Percentiles rank a stretch among this genome's conserved stretches.
These are phyloP conservation scores for Candida insectalens DNA, from an alignment of 805 yeast genomes.

Conservation along the genomic window DNA sequence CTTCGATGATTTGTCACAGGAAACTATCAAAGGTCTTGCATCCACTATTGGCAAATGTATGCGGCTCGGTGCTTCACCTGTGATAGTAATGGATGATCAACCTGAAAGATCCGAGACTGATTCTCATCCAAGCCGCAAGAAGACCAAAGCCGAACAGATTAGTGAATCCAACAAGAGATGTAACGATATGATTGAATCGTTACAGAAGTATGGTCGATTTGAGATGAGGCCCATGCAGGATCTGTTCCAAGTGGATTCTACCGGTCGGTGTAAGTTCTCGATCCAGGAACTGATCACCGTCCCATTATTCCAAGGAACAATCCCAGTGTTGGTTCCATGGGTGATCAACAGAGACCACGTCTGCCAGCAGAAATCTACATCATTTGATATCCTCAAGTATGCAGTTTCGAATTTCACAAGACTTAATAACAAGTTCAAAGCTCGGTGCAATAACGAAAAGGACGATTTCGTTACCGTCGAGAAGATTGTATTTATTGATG, in stretches of 20 bases:
- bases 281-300: conserved; percentile 29
- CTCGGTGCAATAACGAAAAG: conserved; percentile 8
- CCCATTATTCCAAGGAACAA: conserved; percentile 32
- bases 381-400: conserved; percentile 31
- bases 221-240: conserved; percentile 25
- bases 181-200: conserved; percentile 11
- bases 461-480: conserved; percentile 49
- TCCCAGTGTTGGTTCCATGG: conserved; percentile 61
- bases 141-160: background rate
- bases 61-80: conserved; percentile 64
- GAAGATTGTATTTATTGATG: conserved; percentile 71
- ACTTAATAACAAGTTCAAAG: conserved; percentile 12
- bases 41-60: conserved; percentile 45
- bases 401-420: conserved; percentile 26
- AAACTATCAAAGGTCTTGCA: conserved; percentile 37
- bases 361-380: conserved; percentile 23
- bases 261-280: conserved; percentile 13
- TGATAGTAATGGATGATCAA: conserved; percentile 44
- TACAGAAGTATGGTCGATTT: conserved; percentile 12
- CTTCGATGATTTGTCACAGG: conserved; percentile 23
- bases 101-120: background rate
- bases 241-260: conserved; percentile 24
- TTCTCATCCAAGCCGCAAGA: conserved; percentile 1
- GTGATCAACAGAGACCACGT: conserved; percentile 27
- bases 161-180: conserved; percentile 11